Base-by-base conservation (phyloP, 1,139 yeast genomes). In the Meyerozyma carpophila region DNA sequence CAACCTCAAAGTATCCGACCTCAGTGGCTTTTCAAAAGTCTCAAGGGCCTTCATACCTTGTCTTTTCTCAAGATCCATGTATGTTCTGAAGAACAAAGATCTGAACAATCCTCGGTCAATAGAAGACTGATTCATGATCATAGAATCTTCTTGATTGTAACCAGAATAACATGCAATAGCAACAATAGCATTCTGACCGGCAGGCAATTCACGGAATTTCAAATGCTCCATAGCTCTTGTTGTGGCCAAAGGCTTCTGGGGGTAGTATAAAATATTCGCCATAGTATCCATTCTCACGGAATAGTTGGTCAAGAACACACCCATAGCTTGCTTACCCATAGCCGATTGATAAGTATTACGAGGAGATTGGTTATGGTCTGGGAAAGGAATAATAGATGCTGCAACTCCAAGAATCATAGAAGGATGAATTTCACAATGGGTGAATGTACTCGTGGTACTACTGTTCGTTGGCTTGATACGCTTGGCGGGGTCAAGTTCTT, bases 311-410 rank as follows among this genome's bases (percentile, higher is more conserved):
- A 93, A 77, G 66, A 89, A 91, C n/a, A 94, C 98, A 62, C 99
- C 99, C 98, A 93, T 93, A 47, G 99, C 99, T 72, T 93, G 99
- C 68, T 93, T 93, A 81, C 98, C 98, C 98, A 93, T 93, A 51
- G 98, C 98, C 62, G 96, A 90, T 73, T 93, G 98, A 69, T 93
- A 93, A 6, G 98, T 93, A 65, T 93, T 93, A 82, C 98, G 95
- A 47, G 98, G 98, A 47, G 98, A 91, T 75, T 93, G 99, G 66
- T 93, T 93, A 68, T 93, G 99, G 70, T 93, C 98, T 13, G 99
- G 99, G 87, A 93, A 93, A 24, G 99, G 99, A 77, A 93, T 93
- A 63, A 93, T 91, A 36, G 96, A 88, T 8, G 99, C 99, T 41
- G 97, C 96, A 54, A 93, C 96, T 65, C 99, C 99, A 51, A 93